Conservation (phyloP, 805 yeast species). For the Jamesozyma piceae region DNA sequence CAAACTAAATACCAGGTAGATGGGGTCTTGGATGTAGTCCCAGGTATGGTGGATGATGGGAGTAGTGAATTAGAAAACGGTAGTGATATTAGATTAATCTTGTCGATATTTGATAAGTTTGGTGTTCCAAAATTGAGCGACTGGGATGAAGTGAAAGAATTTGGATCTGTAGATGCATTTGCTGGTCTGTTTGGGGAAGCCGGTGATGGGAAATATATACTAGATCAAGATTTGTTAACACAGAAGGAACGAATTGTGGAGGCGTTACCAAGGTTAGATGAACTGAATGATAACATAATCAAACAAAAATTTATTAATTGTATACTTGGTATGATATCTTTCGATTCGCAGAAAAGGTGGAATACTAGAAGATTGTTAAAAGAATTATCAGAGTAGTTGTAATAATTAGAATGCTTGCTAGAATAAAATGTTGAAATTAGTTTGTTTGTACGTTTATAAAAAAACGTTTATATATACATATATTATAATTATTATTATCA, state of each 20-base stretch:
- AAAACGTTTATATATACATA: not conserved
- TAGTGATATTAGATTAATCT: slow-evolving; percentile 53
- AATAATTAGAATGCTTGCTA: too few relatives aligned
- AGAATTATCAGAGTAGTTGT: too few relatives aligned
- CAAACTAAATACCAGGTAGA: slow-evolving; percentile 21
- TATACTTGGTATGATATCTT: slow-evolving; percentile 36
- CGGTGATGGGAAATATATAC: slow-evolving; percentile 22
- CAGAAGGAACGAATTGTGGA: slow-evolving; percentile 9
- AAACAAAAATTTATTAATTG: slow-evolving; percentile 21
- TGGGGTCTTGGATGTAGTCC: slow-evolving; percentile 8
- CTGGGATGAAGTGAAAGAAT: slow-evolving; percentile 34
- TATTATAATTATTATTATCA: too few relatives aligned
- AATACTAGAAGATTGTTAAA: slow-evolving; percentile 8
- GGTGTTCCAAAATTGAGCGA: slow-evolving; percentile 48
- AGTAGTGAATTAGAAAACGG: slow-evolving; percentile 19
- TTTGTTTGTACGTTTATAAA: not conserved
- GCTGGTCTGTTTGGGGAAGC: slow-evolving; percentile 27
- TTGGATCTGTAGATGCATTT: slow-evolving; percentile 27
- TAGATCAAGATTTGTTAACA: slow-evolving; percentile 4
- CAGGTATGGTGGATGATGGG: slow-evolving; percentile 26
- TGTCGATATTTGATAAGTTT: slow-evolving; percentile 44
- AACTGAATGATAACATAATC: slow-evolving; percentile 6
- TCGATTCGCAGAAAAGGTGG: slow-evolving; percentile 38
- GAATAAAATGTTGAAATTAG: not conserved
- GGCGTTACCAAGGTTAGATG: slow-evolving; percentile 18